phyloP scores from a whole-genome alignment of 352 stramenopile species.

The Globisporangium middletonii region DNA sequence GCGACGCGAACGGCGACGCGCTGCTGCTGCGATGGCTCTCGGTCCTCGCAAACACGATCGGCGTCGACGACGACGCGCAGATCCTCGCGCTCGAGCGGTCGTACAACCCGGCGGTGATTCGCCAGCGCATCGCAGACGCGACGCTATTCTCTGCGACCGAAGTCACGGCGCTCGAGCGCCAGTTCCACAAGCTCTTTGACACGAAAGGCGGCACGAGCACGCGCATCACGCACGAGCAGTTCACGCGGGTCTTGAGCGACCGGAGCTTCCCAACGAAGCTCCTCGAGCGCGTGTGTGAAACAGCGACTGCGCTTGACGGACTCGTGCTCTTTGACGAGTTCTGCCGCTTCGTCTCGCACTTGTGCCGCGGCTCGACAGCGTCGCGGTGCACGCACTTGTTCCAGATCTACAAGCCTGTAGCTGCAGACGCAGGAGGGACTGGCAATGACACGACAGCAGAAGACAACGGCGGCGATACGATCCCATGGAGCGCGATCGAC shows the following conservation, averaged over 20 bases:
- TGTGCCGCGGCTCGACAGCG: slow-evolving; percentile 46
- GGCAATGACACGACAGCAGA: too few species aligned
- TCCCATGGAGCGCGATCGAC: slow-evolving; percentile 35
- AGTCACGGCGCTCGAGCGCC: slow-evolving; percentile 65
- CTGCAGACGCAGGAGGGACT: slow-evolving; percentile 1
- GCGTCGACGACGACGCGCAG: slow-evolving; percentile 53
- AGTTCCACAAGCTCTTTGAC: slow-evolving; percentile 76
- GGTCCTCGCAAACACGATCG: slow-evolving; percentile 57
- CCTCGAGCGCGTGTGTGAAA: slow-evolving; percentile 37
- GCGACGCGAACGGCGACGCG: slow-evolving; percentile 46
- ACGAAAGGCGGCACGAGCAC: slow-evolving; percentile 65
- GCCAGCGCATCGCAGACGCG: slow-evolving; percentile 62
- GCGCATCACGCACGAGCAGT: slow-evolving; percentile 50
- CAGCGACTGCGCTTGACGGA: slow-evolving; percentile 29
- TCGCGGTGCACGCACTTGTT: slow-evolving; percentile 47
- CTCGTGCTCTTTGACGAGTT: slow-evolving; percentile 80
- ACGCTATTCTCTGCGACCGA: slow-evolving; percentile 71
- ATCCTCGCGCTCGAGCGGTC: slow-evolving; percentile 70
- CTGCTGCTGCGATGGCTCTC: slow-evolving; percentile 64
- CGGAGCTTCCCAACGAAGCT: slow-evolving; percentile 39
- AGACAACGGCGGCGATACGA: neutral
- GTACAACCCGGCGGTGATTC: slow-evolving; percentile 80
- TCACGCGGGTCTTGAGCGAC: slow-evolving; percentile 43
- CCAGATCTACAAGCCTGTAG: slow-evolving; percentile 41
- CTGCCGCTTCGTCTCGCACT: slow-evolving; percentile 72